Percentiles rank a stretch among this genome's conserved stretches.
Conservation (phyloP, 805 yeast genomes). For the Kazachstania martiniae region DNA sequence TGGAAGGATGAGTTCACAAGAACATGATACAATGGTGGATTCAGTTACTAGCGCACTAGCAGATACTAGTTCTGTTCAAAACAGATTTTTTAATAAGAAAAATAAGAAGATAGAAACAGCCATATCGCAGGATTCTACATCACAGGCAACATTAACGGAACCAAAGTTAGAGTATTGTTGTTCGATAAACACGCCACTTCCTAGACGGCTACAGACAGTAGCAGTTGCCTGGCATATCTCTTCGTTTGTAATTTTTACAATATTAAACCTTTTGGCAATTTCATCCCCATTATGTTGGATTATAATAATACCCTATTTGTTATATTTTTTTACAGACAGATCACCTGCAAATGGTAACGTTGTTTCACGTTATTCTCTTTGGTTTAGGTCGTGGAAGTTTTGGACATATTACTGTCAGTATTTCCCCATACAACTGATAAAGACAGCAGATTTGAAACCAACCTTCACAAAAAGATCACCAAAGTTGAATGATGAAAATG, state of each 20-base stretch:
- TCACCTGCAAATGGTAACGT: constrained; percentile 71
- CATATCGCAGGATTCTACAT: too few relatives aligned
- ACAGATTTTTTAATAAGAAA: too few relatives aligned
- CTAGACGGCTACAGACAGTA: constrained; percentile 52
- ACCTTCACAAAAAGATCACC: constrained; percentile 40
- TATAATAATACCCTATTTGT: constrained; percentile 48
- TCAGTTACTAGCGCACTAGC: too few relatives aligned
- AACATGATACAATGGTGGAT: too few relatives aligned
- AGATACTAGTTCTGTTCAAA: too few relatives aligned
- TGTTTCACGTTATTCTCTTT: constrained; percentile 41
- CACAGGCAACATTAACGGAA: too few relatives aligned
- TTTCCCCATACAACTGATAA: constrained; percentile 68
- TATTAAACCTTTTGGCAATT: constrained; percentile 45
- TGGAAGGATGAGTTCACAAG: too few relatives aligned
- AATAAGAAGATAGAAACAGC: too few relatives aligned
- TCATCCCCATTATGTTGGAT: constrained; percentile 62
- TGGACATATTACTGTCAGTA: constrained; percentile 70
- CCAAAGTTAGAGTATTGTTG: constrained; percentile 30
- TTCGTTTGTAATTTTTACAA: constrained; percentile 42
- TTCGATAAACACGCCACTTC: constrained; percentile 41
- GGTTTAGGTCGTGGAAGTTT: constrained; percentile 43
- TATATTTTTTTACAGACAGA: constrained; percentile 47
- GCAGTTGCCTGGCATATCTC: constrained; percentile 66
- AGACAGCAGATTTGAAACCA: constrained; percentile 60
- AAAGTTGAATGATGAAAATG: constrained; percentile 5